phyloP scores from a whole-genome alignment of 441 rosid genomes.

The Pelargonium citronellum region DNA sequence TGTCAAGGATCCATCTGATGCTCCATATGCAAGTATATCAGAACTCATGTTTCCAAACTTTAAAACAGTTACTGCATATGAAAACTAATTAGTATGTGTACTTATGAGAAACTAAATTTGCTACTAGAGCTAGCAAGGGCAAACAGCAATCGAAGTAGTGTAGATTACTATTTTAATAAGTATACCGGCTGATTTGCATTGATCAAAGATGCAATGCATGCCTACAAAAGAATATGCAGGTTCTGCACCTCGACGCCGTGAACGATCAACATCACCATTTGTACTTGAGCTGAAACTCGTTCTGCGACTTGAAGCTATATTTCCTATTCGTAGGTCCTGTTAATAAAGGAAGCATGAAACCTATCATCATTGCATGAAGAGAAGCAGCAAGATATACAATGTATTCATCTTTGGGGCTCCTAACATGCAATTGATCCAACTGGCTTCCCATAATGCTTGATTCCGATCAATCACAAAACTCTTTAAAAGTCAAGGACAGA shows the following conservation, averaged over 20 bases:
- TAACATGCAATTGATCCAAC: neutral
- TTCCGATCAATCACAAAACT: neutral
- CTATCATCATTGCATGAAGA: slow-evolving; percentile 15
- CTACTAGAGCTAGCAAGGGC: slow-evolving; percentile 1
- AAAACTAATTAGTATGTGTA: slow-evolving; percentile 21
- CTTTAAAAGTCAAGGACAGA: neutral
- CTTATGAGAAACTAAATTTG: slow-evolving; percentile 6
- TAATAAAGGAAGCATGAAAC: slow-evolving; percentile 18
- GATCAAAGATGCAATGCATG: slow-evolving; percentile 94
- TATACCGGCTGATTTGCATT: slow-evolving; percentile 89
- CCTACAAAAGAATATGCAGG: slow-evolving; percentile 93
- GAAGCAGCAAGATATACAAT: neutral
- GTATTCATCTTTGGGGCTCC: neutral
- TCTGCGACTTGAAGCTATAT: slow-evolving; percentile 57
- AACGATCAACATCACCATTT: slow-evolving; percentile 58
- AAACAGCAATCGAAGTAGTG: neutral
- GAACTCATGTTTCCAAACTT: slow-evolving; percentile 97
- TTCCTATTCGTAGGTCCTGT: slow-evolving; percentile 64
- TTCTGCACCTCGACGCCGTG: slow-evolving; percentile 50
- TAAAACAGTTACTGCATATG: slow-evolving; percentile 68
- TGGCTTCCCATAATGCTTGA: neutral
- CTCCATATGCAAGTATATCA: slow-evolving; percentile 86
- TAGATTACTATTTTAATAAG: slow-evolving; percentile 6
- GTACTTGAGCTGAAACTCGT: slow-evolving; percentile 71
- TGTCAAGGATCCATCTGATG: slow-evolving; percentile 85